phyloP scores from a whole-genome alignment of 768 basidiomycete species.

The Gymnopilus junonius region DNA sequence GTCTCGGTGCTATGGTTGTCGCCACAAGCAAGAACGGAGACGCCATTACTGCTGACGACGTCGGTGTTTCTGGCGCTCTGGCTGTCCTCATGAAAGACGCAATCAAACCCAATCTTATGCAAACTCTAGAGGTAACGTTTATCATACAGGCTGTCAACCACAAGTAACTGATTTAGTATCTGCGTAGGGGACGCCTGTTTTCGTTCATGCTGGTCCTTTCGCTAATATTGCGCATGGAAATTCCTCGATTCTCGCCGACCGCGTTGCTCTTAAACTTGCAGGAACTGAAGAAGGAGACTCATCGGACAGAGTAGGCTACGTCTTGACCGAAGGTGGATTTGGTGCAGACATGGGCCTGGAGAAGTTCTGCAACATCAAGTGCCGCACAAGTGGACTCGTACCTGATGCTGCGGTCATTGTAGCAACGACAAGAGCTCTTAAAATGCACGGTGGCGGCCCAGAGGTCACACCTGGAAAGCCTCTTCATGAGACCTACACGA shows the following conservation, averaged over 20 bases:
- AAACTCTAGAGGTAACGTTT: conserved; percentile 83
- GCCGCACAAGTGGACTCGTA: conserved; percentile 87
- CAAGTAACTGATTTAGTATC: not conserved
- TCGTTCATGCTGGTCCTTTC: conserved; percentile 98
- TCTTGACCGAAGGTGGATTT: conserved; percentile 98
- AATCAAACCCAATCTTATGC: conserved; percentile 99
- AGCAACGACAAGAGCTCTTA: conserved; percentile 95
- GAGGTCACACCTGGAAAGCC: conserved; percentile 96
- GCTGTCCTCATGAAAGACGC: conserved; percentile 98
- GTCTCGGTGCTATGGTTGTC: conserved; percentile 96
- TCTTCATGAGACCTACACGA: conserved; percentile 90
- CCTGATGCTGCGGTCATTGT: conserved; percentile 97
- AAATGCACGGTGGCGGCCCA: conserved; percentile 99
- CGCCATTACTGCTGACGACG: conserved; percentile 93
- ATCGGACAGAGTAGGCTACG: conserved; percentile 84
- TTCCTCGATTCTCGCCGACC: conserved; percentile 98
- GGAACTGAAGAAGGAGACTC: conserved; percentile 93
- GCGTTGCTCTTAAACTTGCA: conserved; percentile 94
- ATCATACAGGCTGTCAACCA: too few relatives aligned
- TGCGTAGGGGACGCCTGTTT: conserved; percentile 91
- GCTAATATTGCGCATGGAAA: conserved; percentile 99
- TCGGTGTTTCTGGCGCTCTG: conserved; percentile 93
- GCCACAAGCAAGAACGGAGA: conserved; percentile 91
- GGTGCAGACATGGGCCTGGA: conserved; percentile 99
- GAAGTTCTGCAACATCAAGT: conserved; percentile 99